Evolutionary conservation across 495 filamentous ascomycete genomes (phyloP), one percentile per base, ranked within the genome.

Genomic region (Ramalina intermedia): DNA sequence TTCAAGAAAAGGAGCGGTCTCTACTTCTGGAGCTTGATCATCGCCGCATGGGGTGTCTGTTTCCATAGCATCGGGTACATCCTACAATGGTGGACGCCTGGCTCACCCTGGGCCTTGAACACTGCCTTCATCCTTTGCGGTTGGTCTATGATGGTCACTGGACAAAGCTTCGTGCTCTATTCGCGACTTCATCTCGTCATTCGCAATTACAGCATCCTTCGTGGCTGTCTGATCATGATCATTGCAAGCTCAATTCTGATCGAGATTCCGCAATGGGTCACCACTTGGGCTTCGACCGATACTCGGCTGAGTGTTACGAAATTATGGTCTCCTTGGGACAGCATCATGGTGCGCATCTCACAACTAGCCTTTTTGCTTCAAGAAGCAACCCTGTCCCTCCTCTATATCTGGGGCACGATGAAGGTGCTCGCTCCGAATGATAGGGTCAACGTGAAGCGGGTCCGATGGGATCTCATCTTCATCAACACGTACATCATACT

Each of bases 141-240:
- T 1, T 73, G 70, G 70, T 71, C 66, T 60, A 58, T 58, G 1
- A 72, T 73, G 70, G 66, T 72, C 0, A 71, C 68, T 3, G 66
- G 68, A 1, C 69, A 73, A 52, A 65, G 68, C 6, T 40, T 72
- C 2, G 68, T 73, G 14, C 58, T 73, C n/a, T 73, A 71, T 41
- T 72, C 69, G 13, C 58, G 70, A 17, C 58, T 72, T 0, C 69
- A 72, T 56, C 59, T 73, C 1, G 69, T 73, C 4, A 56, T 71
- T 24, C 63, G 65, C 3, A 66, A 70, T 45, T 59, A 68, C 40
- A 51, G 58, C 29, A 60, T 61, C 12, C 61, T 72, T 2, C 60
- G 61, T 0, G 55, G 59, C 4, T 62, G 71, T 8, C 41, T 68
- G 7, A 50, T 47, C 26, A 54, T 71, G 47, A 70, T 73, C 36